These are phyloP conservation scores for Haplosporangium sp. DNA, from an alignment of 371 early-diverging fungal genomes.

Conservation along the genomic window DNA sequence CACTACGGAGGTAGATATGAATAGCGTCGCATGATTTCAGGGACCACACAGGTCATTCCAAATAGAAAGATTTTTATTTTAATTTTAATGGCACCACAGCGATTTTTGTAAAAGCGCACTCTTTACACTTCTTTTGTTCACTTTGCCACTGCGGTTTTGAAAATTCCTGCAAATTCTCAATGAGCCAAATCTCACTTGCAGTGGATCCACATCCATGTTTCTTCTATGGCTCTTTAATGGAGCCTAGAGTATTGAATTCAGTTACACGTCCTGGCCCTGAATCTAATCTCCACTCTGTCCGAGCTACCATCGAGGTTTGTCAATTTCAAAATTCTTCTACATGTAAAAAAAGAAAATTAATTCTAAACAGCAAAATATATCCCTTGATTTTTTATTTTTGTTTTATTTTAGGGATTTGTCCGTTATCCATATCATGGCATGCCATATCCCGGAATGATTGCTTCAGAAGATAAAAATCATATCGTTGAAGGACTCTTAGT, in stretches of 20 bases:
- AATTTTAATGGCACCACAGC: no score
- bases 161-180: neutral
- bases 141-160: neutral
- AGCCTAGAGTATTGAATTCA: conserved; percentile 32
- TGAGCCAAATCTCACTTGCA: conserved; percentile 12
- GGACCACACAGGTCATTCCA: neutral
- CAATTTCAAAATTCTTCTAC: neutral
- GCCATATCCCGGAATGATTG: conserved; percentile 53
- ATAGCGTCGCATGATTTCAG: neutral
- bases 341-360: no score
- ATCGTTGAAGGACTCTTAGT: conserved; percentile 37
- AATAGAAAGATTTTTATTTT: no score
- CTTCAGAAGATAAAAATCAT: conserved; percentile 17
- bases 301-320: conserved; percentile 37
- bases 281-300: conserved; percentile 27
- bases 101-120: no score
- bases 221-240: conserved; percentile 53
- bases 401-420: conserved; percentile 28
- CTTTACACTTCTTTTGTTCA: neutral
- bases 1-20: neutral
- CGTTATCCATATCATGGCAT: conserved; percentile 44
- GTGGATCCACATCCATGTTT: conserved; percentile 42
- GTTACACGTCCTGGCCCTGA: conserved; percentile 46
- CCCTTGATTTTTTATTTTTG: neutral
- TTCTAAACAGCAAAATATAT: neutral